Base-by-base conservation (phyloP, 2,329 filamentous ascomycete species). In the Verticillium tricorpus region DNA sequence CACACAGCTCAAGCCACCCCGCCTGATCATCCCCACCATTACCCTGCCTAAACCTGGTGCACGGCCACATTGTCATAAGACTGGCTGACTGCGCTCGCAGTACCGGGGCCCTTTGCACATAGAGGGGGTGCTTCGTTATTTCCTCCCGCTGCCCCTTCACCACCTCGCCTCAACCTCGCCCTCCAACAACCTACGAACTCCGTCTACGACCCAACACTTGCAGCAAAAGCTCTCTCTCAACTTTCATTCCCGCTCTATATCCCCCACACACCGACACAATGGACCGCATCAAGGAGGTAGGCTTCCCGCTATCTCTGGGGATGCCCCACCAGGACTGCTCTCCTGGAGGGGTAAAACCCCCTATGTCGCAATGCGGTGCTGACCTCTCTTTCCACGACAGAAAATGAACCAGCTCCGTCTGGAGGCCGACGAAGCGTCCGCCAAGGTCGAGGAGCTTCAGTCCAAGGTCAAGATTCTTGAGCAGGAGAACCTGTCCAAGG, bases 331-430 rank as follows among this genome's bases (percentile, higher is more conserved):
- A 68, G 63, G 61, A 57, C 52, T 61, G 62, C 40, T 63, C 52
- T 60, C 52, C 58, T 67, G 61, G 65, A 67, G 67, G 66, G 67
- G 65, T 67, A 66, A 61, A 61, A 55, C 60, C 59, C 55, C 59
- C 57, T 11, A 58, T 52, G 52, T 64, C 39, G 60, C 61, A 56
- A 62, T 61, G 40, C 56, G 62, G 61, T 65, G 59, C 63, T 66
- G 61, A 64, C 61, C 56, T 62, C 31, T 22, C 17, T 52, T 52
- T 57, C 57, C 66, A 59, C 64, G 40, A 65, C 66, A 97, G 94
- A 94, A 93, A 89, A 94, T 97, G 92, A 90, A 90, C 83, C 85
- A 89, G 78, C 92, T 99, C 82, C 93, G 94, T 76, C 81, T 94
- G 79, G 92, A 98, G 86, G 91, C 92, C 73, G 95, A 98, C 74